phyloP scores from a whole-genome alignment of 2,329 filamentous ascomycete genomes.

The Pseudocercospora fuligena region DNA sequence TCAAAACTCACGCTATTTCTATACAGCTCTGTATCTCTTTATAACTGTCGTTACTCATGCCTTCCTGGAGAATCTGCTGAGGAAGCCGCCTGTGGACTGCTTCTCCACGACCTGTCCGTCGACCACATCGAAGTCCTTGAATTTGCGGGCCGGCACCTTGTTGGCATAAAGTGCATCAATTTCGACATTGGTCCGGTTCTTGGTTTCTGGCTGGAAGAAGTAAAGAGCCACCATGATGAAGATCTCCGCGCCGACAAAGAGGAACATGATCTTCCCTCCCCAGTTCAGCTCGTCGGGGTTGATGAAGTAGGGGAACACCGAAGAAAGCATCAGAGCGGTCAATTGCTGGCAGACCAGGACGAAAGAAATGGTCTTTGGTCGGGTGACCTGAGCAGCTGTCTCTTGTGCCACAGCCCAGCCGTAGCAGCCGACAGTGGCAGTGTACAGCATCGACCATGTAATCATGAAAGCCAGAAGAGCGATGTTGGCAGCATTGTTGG shows the following conservation, averaged over 20 bases:
- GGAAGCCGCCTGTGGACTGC: slow-evolving; percentile 25
- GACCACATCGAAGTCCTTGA: slow-evolving; percentile 32
- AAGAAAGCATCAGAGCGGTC: slow-evolving; percentile 44
- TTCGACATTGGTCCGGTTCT: slow-evolving; percentile 45
- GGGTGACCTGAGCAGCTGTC: slow-evolving; percentile 31
- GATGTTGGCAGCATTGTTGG: slow-evolving; percentile 30
- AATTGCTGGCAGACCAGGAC: slow-evolving; percentile 41
- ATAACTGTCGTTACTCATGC: slow-evolving; percentile 14
- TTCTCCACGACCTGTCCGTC: slow-evolving; percentile 33
- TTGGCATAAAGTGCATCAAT: slow-evolving; percentile 38
- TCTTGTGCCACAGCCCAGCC: slow-evolving; percentile 37
- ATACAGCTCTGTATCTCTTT: not conserved
- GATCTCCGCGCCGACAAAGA: slow-evolving; percentile 44
- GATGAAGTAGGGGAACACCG: slow-evolving; percentile 46
- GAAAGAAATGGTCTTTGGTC: slow-evolving; percentile 36
- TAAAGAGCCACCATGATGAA: slow-evolving; percentile 41
- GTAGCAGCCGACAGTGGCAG: slow-evolving; percentile 34
- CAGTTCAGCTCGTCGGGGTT: slow-evolving; percentile 47
- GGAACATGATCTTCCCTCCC: slow-evolving; percentile 47
- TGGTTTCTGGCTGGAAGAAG: slow-evolving; percentile 47
- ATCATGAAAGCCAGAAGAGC: slow-evolving; percentile 36
- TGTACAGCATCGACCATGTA: slow-evolving; percentile 37
- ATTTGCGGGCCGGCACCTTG: slow-evolving; percentile 29
- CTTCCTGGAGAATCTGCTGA: slow-evolving; percentile 28
- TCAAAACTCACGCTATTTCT: not conserved